Conservation (phyloP, 1,284 basidiomycete species). For the Trametes versicolor region DNA sequence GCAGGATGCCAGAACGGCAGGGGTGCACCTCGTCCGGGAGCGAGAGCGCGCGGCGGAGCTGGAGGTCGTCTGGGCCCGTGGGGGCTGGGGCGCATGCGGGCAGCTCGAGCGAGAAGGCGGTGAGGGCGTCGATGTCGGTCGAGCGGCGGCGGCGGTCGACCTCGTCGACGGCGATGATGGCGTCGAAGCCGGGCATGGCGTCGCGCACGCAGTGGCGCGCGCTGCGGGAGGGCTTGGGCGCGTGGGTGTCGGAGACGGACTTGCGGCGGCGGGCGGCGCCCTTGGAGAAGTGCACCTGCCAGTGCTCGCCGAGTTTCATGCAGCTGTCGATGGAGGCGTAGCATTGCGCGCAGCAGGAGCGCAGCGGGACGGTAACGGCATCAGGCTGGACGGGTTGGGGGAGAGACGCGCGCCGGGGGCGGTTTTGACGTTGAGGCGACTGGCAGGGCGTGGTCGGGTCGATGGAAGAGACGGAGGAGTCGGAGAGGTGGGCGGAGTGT, state of each 20-base stretch:
- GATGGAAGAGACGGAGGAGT: slow-evolving; percentile 5
- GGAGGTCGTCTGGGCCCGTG: slow-evolving; percentile 21
- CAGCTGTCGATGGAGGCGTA: slow-evolving; percentile 58
- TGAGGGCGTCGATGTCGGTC: slow-evolving; percentile 28
- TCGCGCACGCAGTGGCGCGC: slow-evolving; percentile 36
- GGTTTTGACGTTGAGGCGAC: slow-evolving; percentile 14
- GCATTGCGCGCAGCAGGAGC: slow-evolving; percentile 68
- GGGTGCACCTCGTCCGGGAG: slow-evolving; percentile 27
- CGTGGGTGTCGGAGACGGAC: slow-evolving; percentile 49
- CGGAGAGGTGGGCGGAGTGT: slow-evolving; percentile 24
- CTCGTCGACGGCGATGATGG: slow-evolving; percentile 66
- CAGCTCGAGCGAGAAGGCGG: slow-evolving; percentile 25
- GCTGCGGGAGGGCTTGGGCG: slow-evolving; percentile 28
- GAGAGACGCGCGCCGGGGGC: slow-evolving; percentile 37
- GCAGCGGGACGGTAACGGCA: slow-evolving; percentile 59
- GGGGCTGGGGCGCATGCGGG: background rate
- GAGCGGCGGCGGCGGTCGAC: slow-evolving; percentile 62
- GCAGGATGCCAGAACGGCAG: slow-evolving; percentile 4
- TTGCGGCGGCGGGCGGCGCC: slow-evolving; percentile 67
- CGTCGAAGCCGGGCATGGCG: slow-evolving; percentile 40
- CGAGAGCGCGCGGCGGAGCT: slow-evolving; percentile 30
- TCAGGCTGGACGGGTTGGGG: slow-evolving; percentile 40
- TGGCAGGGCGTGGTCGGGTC: background rate
- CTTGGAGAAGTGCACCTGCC: slow-evolving; percentile 67
- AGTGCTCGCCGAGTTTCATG: slow-evolving; percentile 57